Conservation (phyloP, 768 basidiomycete genomes). For the Termitomyces bulborhizus region DNA sequence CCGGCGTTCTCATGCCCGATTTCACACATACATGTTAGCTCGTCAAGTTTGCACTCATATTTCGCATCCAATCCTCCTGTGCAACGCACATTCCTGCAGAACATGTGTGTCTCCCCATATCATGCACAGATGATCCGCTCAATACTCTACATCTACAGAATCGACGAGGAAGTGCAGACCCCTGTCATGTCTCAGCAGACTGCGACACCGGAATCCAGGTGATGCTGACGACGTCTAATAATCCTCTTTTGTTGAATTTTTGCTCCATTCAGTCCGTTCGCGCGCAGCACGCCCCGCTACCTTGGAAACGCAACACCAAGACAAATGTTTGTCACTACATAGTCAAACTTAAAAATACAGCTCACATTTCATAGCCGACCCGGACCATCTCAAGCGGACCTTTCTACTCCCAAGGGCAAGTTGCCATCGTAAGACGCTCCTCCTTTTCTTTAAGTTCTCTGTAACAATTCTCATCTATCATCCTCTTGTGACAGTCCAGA, state of each 20-base stretch:
- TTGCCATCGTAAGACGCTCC: slow-evolving; percentile 13
- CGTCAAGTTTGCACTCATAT: slow-evolving; percentile 11
- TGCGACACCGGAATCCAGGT: slow-evolving; percentile 45
- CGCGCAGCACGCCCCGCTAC: slow-evolving; percentile 18
- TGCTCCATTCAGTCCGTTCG: slow-evolving; percentile 10
- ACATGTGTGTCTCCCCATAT: slow-evolving; percentile 6
- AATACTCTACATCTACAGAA: slow-evolving; percentile 9
- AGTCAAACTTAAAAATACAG: not conserved
- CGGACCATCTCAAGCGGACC: slow-evolving; percentile 11
- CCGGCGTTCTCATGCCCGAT: not conserved
- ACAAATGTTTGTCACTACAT: slow-evolving; percentile 15
- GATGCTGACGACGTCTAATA: not conserved
- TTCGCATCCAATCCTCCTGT: slow-evolving; percentile 7
- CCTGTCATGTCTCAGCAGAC: slow-evolving; percentile 26
- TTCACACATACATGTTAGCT: not conserved
- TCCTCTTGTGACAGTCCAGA: slow-evolving; percentile 16
- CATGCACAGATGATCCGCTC: not conserved
- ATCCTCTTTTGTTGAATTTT: slow-evolving; percentile 1
- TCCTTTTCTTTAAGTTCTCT: not conserved
- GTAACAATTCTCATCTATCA: not conserved
- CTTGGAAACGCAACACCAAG: slow-evolving; percentile 23
- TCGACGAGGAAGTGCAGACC: slow-evolving; percentile 15
- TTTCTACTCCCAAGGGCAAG: slow-evolving; percentile 21
- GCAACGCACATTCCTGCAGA: slow-evolving; percentile 12
- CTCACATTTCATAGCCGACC: slow-evolving; percentile 5